Evolutionary conservation across 2,329 filamentous ascomycete genomes (phyloP), one percentile per base, ranked within the genome.

Genomic region (Beauveria varroae): DNA sequence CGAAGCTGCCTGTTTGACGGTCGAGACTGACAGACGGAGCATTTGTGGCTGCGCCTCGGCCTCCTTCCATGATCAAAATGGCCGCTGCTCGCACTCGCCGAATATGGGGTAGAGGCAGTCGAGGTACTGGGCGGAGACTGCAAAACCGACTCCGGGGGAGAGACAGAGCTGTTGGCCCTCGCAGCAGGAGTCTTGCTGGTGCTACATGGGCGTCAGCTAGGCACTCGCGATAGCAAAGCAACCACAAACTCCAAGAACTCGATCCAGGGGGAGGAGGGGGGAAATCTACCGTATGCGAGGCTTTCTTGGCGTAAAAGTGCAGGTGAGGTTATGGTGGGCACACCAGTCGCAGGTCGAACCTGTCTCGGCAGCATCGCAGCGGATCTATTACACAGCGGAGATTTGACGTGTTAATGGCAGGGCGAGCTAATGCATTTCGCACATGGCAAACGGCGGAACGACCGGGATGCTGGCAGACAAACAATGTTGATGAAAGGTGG

Each of bases 321-420:
- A 82, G 20, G 73, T 67, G 22, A 78, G 71, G 59, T 73, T 69
- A 64, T 81, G 79, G 67, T 81, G 77, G 55, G 71, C 73, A 65
- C 79, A 81, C 78, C 79, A 81, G 67, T 81, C 77, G 68, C 79
- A 81, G 54, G 73, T 71, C 4, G 50, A 40, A 41, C 61, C 63
- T 3, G 76, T 75, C 10, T 71, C 63, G 18, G 71, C 71, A 2
- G 71, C 72, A 65, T 79, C 79, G 64, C 80, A 82, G 72, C 81
- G 79, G 63, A 82, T 82, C 78, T 80, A 58, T 18, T 44, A 46
- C 8, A 47, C 41, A 54, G 51, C 58, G 58, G 58, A 34, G 28
- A 60, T 52, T 53, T 52, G 34, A 52, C 56, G 53, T 62, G 58
- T 63, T 58, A 64, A 61, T 51, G 47, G 51, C 28, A 24, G 14